These are phyloP conservation scores for Leucoagaricus sp. DNA, from an alignment of 1,284 basidiomycete genomes.

Conservation along the genomic window DNA sequence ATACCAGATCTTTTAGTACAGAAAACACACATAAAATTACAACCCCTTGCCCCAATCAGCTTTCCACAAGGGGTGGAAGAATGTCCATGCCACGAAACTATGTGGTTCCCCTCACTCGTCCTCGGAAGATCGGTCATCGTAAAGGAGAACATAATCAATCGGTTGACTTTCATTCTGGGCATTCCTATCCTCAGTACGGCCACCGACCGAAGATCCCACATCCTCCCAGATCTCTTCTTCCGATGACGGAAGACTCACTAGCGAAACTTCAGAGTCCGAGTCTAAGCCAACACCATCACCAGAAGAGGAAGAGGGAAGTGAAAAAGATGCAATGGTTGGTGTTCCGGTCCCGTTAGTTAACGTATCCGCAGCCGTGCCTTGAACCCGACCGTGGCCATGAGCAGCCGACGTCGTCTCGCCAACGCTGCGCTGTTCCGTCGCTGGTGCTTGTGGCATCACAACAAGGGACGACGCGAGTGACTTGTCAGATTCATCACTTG, in stretches of 20 bases:
- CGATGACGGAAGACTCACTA: constrained; percentile 59
- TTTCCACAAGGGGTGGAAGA: background rate
- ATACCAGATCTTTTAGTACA: background rate
- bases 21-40: constrained; percentile 10
- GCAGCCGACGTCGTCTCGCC: background rate
- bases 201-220: constrained; percentile 23
- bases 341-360: constrained; percentile 23
- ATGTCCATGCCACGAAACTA: constrained; percentile 7
- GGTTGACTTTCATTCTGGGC: constrained; percentile 23
- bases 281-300: constrained; percentile 50
- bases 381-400: constrained; percentile 16
- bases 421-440: constrained; percentile 27
- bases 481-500: constrained; percentile 42
- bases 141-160: constrained; percentile 69
- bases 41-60: background rate
- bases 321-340: constrained; percentile 19
- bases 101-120: constrained; percentile 34
- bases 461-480: constrained; percentile 70
- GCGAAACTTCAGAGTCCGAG: constrained; percentile 55
- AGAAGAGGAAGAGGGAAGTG: constrained; percentile 33
- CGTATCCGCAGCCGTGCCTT: constrained; percentile 18
- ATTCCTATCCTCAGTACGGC: constrained; percentile 9
- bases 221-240: constrained; percentile 63
- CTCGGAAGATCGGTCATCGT: constrained; percentile 62
- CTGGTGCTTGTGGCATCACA: constrained; percentile 56